Conservation (phyloP, 352 stramenopile species). For the Globisporangium recalcitrans region DNA sequence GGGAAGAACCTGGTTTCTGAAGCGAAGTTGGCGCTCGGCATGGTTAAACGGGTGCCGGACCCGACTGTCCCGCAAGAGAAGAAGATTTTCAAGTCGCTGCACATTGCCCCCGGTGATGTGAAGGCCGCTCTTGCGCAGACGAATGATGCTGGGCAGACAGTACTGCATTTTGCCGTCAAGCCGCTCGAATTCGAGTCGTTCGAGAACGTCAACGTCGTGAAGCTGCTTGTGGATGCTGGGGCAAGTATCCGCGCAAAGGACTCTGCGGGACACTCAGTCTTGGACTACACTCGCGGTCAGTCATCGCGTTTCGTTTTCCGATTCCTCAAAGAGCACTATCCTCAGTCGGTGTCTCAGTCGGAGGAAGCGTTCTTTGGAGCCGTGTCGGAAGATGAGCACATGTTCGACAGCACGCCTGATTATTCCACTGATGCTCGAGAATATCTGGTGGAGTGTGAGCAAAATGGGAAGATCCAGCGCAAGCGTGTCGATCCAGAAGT, state of each 20-base stretch:
- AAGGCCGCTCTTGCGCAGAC: conserved; percentile 34
- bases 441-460: conserved; percentile 50
- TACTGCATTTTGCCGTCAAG: conserved; percentile 57
- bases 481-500: conserved; percentile 37
- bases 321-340: conserved; percentile 36
- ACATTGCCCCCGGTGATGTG: conserved; percentile 36
- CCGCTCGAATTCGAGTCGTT: conserved; percentile 55
- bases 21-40: conserved; percentile 38
- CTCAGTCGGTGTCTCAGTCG: conserved; percentile 20
- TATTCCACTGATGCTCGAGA: conserved; percentile 44
- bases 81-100: conserved; percentile 33
- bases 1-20: conserved; percentile 43
- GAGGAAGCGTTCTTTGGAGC: conserved; percentile 29
- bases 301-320: conserved; percentile 51
- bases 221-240: conserved; percentile 40
- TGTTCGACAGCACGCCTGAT: conserved; percentile 28
- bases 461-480: conserved; percentile 49
- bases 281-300: conserved; percentile 58
- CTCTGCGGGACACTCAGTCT: conserved; percentile 25
- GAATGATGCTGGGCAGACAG: conserved; percentile 42
- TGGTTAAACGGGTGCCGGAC: conserved; percentile 37
- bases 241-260: conserved; percentile 35
- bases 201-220: conserved; percentile 51
- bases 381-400: conserved; percentile 18
- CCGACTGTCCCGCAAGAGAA: conserved; percentile 25